phyloP scores from a whole-genome alignment of 371 early-diverging fungal species.

The Lichtheimia hyalospora region DNA sequence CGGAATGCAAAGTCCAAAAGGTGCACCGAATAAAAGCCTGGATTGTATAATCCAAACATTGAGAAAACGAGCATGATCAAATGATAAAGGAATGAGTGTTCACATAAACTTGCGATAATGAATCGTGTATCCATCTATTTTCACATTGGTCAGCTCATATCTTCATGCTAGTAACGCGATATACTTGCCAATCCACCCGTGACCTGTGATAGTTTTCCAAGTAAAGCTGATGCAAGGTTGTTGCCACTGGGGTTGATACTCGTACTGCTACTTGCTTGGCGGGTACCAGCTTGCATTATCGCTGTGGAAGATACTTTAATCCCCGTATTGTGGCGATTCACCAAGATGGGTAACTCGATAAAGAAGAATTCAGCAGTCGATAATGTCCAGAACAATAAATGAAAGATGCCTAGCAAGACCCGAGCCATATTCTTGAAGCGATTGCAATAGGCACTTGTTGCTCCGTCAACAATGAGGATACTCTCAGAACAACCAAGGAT shows the following conservation, averaged over 20 bases:
- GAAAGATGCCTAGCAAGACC: constrained; percentile 31
- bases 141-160: not conserved
- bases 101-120: constrained; percentile 27
- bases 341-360: constrained; percentile 51
- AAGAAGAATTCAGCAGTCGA: constrained; percentile 50
- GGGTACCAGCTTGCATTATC: too few relatives aligned
- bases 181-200: too few relatives aligned
- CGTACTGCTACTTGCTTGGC: too few relatives aligned
- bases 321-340: constrained; percentile 33
- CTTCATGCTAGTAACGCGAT: too few relatives aligned
- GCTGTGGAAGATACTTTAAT: not conserved
- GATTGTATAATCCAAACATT: constrained; percentile 36
- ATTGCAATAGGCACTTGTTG: not conserved
- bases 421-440: constrained; percentile 4
- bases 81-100: constrained; percentile 40
- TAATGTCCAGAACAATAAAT: constrained; percentile 38
- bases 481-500: constrained; percentile 28
- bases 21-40: constrained; percentile 49
- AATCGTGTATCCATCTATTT: constrained; percentile 7
- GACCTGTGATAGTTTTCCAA: too few relatives aligned
- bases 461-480: constrained; percentile 3
- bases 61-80: constrained; percentile 40
- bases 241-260: too few relatives aligned
- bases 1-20: constrained; percentile 60
- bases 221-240: too few relatives aligned